phyloP scores from a whole-genome alignment of 129 eudicot genomes.

The Arctium lappa region DNA sequence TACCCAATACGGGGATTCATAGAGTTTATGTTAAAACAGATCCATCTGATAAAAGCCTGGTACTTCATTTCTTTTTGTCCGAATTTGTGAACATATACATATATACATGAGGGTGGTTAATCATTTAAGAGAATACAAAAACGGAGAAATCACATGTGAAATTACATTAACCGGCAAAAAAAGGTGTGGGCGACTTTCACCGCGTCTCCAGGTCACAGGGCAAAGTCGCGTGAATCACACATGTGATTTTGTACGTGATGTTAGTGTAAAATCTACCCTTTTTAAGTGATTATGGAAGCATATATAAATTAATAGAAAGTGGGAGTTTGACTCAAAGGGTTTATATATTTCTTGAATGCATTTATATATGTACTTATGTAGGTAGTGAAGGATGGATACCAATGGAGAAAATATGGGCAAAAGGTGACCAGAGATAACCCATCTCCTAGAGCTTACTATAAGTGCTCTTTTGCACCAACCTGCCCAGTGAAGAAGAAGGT shows the following conservation, averaged over 20 bases:
- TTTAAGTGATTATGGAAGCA: background rate
- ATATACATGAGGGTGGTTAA: too few relatives aligned
- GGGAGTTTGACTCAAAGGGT: background rate
- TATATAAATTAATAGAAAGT: background rate
- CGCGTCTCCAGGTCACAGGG: too few relatives aligned
- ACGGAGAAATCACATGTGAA: too few relatives aligned
- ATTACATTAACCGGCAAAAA: too few relatives aligned
- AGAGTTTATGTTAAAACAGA: conserved; percentile 36
- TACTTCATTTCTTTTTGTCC: conserved; percentile 17
- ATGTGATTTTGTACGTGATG: too few relatives aligned
- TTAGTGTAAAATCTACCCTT: background rate
- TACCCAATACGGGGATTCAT: conserved; percentile 8
- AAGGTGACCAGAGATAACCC: conserved; percentile 92
- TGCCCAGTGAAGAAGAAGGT: conserved; percentile 95
- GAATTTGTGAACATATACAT: background rate
- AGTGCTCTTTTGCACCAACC: conserved; percentile 63
- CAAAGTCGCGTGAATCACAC: too few relatives aligned
- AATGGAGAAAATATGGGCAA: conserved; percentile 93
- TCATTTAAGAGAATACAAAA: too few relatives aligned
- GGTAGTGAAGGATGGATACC: conserved; percentile 81
- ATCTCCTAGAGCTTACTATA: conserved; percentile 86
- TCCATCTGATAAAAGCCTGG: conserved; percentile 61
- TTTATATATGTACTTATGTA: conserved; percentile 10
- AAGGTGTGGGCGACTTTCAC: too few relatives aligned
- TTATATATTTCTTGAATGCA: background rate